These are phyloP conservation scores for Acaromyces ingoldii DNA, from an alignment of 1,284 basidiomycete genomes.

Conservation along the genomic window DNA sequence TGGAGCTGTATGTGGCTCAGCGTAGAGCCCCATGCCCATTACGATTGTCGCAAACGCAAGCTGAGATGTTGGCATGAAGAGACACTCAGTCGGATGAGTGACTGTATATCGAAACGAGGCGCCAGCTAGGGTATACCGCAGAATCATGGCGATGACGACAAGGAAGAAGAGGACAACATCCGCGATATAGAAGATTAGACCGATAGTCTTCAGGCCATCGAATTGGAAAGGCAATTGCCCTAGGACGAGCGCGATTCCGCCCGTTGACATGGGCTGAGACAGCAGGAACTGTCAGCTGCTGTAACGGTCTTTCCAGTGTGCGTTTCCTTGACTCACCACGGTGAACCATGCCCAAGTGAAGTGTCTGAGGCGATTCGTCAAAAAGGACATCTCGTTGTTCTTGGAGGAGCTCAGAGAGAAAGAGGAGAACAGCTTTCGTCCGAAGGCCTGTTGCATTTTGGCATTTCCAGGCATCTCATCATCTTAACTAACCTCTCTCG, in stretches of 20 bases:
- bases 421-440: too few species aligned
- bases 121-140: constrained; percentile 8
- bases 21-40: constrained; percentile 3
- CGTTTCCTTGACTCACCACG: too few species aligned
- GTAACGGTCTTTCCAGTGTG: too few species aligned
- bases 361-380: too few species aligned
- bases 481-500: too few species aligned
- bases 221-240: neutral
- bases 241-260: neutral
- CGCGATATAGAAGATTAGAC: neutral
- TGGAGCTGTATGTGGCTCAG: neutral
- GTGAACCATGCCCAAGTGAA: too few species aligned
- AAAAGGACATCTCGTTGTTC: too few species aligned
- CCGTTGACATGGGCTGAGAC: too few species aligned
- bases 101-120: constrained; percentile 9
- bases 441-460: too few species aligned
- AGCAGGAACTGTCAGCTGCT: too few species aligned
- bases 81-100: constrained; percentile 18
- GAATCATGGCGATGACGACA: constrained; percentile 6
- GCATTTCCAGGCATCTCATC: too few species aligned
- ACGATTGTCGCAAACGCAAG: constrained; percentile 19
- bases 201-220: neutral
- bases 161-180: constrained; percentile 11
- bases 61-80: constrained; percentile 18
- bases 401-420: too few species aligned